A percentile compares a stretch with the other conserved stretches of the same genome.
These are phyloP conservation scores for Xylaria acuta DNA, from an alignment of 495 filamentous ascomycete species.

Conservation along the genomic window DNA sequence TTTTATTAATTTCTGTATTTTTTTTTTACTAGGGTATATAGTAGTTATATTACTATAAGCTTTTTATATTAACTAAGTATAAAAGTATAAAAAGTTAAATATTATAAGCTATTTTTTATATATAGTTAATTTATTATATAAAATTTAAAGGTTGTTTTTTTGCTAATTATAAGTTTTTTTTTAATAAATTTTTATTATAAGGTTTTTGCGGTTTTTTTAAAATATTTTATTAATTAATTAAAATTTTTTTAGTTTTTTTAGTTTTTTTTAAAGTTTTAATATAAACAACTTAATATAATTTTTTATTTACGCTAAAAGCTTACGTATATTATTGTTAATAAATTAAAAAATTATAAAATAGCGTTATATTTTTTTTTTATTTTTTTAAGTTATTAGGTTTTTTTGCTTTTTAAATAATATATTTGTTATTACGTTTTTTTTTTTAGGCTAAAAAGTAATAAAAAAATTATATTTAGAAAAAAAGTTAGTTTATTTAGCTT, in stretches of 20 bases:
- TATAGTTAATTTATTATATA: too few relatives aligned
- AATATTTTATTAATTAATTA: neutral
- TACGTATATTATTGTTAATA: neutral
- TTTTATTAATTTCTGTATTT: too few relatives aligned
- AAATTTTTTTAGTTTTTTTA: neutral
- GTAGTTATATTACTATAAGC: too few relatives aligned
- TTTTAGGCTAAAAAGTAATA: neutral
- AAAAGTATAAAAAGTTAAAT: too few relatives aligned
- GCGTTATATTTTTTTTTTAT: neutral
- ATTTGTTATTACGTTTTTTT: neutral
- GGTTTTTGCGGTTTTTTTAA: too few relatives aligned
- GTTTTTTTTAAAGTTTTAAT: neutral
- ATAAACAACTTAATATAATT: neutral
- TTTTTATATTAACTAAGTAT: too few relatives aligned
- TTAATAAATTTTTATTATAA: too few relatives aligned
- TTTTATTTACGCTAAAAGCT: neutral
- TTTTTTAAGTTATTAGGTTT: neutral
- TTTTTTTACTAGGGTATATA: too few relatives aligned
- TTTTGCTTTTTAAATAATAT: neutral
- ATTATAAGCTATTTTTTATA: too few relatives aligned
- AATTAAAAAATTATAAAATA: neutral
- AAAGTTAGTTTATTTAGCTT: too few relatives aligned
- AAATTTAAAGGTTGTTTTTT: too few relatives aligned
- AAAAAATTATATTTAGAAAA: neutral
- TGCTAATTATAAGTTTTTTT: too few relatives aligned